Evolutionary conservation across 495 filamentous ascomycete species (phyloP).

Genomic region (Penicillium goetzii): DNA sequence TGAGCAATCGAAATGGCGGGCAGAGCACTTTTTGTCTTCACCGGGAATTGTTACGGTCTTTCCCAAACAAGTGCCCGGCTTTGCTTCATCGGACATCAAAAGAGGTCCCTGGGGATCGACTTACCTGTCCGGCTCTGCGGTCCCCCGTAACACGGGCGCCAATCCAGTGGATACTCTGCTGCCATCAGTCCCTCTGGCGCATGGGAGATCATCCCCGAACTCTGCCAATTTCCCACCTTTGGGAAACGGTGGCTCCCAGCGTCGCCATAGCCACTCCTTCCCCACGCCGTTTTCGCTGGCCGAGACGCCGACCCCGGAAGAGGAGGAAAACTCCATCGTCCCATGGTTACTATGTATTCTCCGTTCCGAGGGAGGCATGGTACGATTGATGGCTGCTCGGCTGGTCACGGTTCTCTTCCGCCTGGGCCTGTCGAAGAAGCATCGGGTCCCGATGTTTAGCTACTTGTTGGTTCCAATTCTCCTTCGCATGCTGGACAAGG

Average conservation of each 20-base stretch:
- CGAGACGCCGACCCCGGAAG: constrained; percentile 51
- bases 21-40: constrained; percentile 76
- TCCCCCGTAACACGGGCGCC: constrained; percentile 44
- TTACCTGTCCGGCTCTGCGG: constrained; percentile 49
- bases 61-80: constrained; percentile 53
- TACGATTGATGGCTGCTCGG: constrained; percentile 77
- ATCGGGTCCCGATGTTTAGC: constrained; percentile 63
- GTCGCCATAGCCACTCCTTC: constrained; percentile 48
- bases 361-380: constrained; percentile 62
- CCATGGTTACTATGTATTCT: constrained; percentile 79
- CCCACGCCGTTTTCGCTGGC: constrained; percentile 39
- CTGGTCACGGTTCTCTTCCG: constrained; percentile 78
- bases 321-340: constrained; percentile 77
- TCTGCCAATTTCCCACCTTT: constrained; percentile 61
- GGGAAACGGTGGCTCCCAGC: constrained; percentile 50
- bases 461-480: constrained; percentile 74
- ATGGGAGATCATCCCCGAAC: constrained; percentile 35
- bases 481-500: constrained; percentile 67
- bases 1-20: constrained; percentile 74
- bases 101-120: constrained; percentile 51
- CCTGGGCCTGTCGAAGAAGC: constrained; percentile 64
- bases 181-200: constrained; percentile 49
- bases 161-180: constrained; percentile 65
- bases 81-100: constrained; percentile 48
- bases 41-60: constrained; percentile 75